Evolutionary conservation across 1,284 basidiomycete species (phyloP), one percentile per base, ranked within the genome.

Genomic region (Sanghuangporus sanghuang): DNA sequence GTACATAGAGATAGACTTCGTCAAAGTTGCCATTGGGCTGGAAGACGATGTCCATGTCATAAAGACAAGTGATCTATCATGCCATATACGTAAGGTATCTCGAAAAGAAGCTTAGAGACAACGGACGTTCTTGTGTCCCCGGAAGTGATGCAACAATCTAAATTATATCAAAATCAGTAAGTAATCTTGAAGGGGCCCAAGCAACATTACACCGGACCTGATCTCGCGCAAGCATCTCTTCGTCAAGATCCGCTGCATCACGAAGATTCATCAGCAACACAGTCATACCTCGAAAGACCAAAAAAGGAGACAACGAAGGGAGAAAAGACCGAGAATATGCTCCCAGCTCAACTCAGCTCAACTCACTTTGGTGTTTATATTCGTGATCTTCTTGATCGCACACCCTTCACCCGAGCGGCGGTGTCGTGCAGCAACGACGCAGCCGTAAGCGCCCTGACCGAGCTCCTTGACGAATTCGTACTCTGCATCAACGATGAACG

Each of bases 361-460:
- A 46, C 44, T 46, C 66, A 86, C 90, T 84, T 98, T 98, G 59
- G 92, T 95, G 75, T 96, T 96, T 73, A 98, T 95, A 73, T 96
- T 97, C 63, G 95, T 97, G 73, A 98, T 96, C 82, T 96, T 96
- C 82, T 96, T 96, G 78, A 96, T 94, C 70, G 95, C 96, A 70
- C 94, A 92, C 35, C 92, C 92, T 74, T 96, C 94, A 40, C 91
- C 91, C 5, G 92, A 90, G 69, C 88, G 79, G 68, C 87, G 86
- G 75, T 96, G 92, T 67, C 87, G 85, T 0, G 94, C 94, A 48
- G 92, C 86, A 56, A 95, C 89, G 68, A 96, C 94, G 71, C 92
- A 95, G 35, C 95, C 95, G 74, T 96, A 96, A 27, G 94, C 94
- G 70, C 92, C 95, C 76, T 95, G 95, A 39, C 94, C 95, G 63